Conservation (phyloP, 169 alveolate genomes). For the Cyclospora cayetanensis region DNA sequence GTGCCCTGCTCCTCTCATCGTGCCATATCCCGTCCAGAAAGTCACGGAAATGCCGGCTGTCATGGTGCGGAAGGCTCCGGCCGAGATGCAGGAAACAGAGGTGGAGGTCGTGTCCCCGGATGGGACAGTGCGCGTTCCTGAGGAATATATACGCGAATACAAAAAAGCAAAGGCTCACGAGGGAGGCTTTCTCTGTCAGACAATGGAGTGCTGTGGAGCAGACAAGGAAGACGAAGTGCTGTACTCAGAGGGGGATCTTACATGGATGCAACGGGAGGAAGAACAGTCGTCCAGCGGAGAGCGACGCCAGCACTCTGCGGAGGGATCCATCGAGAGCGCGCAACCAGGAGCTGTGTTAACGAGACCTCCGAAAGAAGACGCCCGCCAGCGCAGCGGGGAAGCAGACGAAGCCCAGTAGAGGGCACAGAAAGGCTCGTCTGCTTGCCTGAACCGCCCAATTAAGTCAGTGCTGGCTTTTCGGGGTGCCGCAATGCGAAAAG, state of each 20-base stretch:
- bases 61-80: conserved; percentile 80
- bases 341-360: not conserved
- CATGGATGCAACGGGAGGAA: conserved; percentile 37
- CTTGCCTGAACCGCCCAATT: no score
- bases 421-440: no score
- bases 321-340: not conserved
- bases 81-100: conserved; percentile 72
- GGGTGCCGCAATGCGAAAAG: no score
- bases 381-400: not conserved
- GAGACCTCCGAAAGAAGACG: not conserved
- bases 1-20: conserved; percentile 89
- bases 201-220: conserved; percentile 63
- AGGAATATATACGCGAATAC: conserved; percentile 77
- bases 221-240: conserved; percentile 60
- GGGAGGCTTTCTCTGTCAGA: conserved; percentile 36
- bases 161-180: conserved; percentile 17
- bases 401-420: not conserved
- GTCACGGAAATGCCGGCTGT: conserved; percentile 87
- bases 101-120: conserved; percentile 77
- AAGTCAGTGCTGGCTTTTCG: no score
- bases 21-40: conserved; percentile 86
- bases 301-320: not conserved
- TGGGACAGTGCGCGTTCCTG: conserved; percentile 81
- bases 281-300: no score
- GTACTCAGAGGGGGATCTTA: conserved; percentile 33